These are phyloP conservation scores for Penicillium goetzii DNA, from an alignment of 495 filamentous ascomycete genomes.

Conservation along the genomic window DNA sequence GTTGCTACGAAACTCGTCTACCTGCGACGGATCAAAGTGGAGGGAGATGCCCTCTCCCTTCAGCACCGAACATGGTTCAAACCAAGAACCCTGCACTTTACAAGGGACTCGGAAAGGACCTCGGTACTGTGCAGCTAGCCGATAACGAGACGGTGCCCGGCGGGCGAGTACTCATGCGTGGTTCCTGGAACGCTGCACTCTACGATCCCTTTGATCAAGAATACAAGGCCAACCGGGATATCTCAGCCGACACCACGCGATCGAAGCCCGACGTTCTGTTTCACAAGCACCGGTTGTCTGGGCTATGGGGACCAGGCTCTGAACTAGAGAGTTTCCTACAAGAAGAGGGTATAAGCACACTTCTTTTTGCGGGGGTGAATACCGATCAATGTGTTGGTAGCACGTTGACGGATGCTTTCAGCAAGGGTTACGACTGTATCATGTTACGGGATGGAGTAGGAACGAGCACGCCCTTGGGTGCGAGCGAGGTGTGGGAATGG, in stretches of 20 bases:
- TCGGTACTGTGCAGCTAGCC: slow-evolving; percentile 42
- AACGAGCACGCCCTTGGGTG: slow-evolving; percentile 49
- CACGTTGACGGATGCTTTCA: slow-evolving; percentile 52
- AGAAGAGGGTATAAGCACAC: slow-evolving; percentile 48
- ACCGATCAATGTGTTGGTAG: slow-evolving; percentile 64
- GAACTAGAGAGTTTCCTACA: slow-evolving; percentile 40
- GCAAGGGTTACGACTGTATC: slow-evolving; percentile 50
- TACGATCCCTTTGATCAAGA: slow-evolving; percentile 48
- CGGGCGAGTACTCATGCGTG: slow-evolving; percentile 54
- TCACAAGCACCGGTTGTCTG: slow-evolving; percentile 61
- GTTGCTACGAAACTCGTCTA: not conserved
- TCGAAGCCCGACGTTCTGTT: slow-evolving; percentile 51
- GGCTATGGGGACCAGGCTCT: slow-evolving; percentile 49
- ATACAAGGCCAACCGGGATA: slow-evolving; percentile 30
- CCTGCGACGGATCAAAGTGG: slow-evolving; percentile 9
- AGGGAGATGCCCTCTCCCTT: not conserved
- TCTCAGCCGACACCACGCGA: not conserved
- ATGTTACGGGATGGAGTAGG: slow-evolving; percentile 57
- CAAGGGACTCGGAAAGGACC: slow-evolving; percentile 45
- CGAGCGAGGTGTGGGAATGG: slow-evolving; percentile 45
- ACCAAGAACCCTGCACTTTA: slow-evolving; percentile 31
- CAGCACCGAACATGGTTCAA: slow-evolving; percentile 11
- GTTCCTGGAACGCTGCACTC: slow-evolving; percentile 58
- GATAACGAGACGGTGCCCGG: slow-evolving; percentile 41
- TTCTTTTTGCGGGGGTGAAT: slow-evolving; percentile 62